A percentile compares a stretch with the other conserved stretches of the same genome.
Evolutionary conservation across 176 grass and related monocot genomes (phyloP).

Genomic region (Carex pumila): DNA sequence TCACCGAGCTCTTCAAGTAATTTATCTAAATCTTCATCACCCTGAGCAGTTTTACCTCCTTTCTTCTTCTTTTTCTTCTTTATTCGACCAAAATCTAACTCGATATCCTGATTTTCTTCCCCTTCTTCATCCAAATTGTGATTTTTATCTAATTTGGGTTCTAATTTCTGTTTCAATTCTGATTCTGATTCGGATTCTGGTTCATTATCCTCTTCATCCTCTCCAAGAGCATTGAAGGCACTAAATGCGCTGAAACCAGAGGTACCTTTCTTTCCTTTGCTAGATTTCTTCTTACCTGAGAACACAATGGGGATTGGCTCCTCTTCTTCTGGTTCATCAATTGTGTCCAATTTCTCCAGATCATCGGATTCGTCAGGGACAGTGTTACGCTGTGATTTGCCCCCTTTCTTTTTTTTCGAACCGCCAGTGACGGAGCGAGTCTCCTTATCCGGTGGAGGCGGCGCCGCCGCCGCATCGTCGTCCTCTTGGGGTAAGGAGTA

Average conservation of each 20-base stretch:
- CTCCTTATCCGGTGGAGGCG: constrained; percentile 27
- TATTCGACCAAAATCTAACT: constrained; percentile 52
- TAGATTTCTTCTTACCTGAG: constrained; percentile 87
- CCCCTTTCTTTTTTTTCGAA: constrained; percentile 76
- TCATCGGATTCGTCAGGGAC: constrained; percentile 39
- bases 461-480: constrained; percentile 14
- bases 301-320: constrained; percentile 57
- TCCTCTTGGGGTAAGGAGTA: constrained; percentile 70
- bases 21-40: constrained; percentile 61
- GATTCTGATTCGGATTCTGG: constrained; percentile 1
- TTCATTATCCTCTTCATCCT: constrained; percentile 34
- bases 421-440: constrained; percentile 36
- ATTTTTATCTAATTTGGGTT: constrained; percentile 9
- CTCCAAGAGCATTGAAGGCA: constrained; percentile 45
- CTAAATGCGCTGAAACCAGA: constrained; percentile 41
- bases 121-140: constrained; percentile 23
- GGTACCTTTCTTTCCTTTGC: constrained; percentile 49
- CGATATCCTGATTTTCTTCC: constrained; percentile 33
- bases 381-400: constrained; percentile 24
- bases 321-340: constrained; percentile 30
- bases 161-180: constrained; percentile 8
- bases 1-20: constrained; percentile 39
- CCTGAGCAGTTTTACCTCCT: constrained; percentile 35
- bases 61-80: constrained; percentile 86
- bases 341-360: neutral